Base-by-base conservation (phyloP, 2,329 filamentous ascomycete species). In the Botrytis medusae region DNA sequence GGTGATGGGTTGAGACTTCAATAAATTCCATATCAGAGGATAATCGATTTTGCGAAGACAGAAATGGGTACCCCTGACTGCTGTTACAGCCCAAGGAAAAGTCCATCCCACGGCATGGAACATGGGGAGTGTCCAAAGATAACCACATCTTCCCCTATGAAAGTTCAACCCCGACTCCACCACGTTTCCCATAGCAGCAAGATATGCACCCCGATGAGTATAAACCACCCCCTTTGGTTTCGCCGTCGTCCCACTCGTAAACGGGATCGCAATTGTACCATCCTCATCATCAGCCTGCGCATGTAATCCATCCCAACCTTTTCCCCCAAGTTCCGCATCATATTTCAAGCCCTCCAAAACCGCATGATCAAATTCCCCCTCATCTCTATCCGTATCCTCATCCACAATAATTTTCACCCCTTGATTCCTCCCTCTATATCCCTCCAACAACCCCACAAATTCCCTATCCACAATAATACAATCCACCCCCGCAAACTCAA, bases 41-140 rank as follows among this genome's bases (percentile, higher is more conserved):
- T 99, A 99, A 83, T 98, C 94, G 76, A 99, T 93, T 85, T 97
- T 98, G 74, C 96, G 89, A 29, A 99, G 86, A 79, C 95, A 98
- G 81, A 97, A 94, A 82, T 98, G 94, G 4, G 95, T 97, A n/a
- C 95, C 96, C 75, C 96, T 87, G 7, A 96, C 94, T 1, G 94
- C 94, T 18, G 94, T 97, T n/a, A 98, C 88, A 1, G 95, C 89
- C 96, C 95, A 97, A 0, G 94, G 94, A 79, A 95, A 97, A 1
- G 93, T 78, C 79, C 79, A 80, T n/a, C 87, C 90, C 68, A 90
- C 84, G 46, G 90, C 89, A 78, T 92, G 90, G 78, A 92, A 92
- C 94, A 98, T 94, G 0, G 95, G 95, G 42, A 98, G 84, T 5
- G 93, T 98, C 94, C 94, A 97, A 14, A 97, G 86, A 83, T 97